Evolutionary conservation across 2,329 filamentous ascomycete species (phyloP), one percentile per base, ranked within the genome.

Genomic region (Ophiostoma triangulosporum): DNA sequence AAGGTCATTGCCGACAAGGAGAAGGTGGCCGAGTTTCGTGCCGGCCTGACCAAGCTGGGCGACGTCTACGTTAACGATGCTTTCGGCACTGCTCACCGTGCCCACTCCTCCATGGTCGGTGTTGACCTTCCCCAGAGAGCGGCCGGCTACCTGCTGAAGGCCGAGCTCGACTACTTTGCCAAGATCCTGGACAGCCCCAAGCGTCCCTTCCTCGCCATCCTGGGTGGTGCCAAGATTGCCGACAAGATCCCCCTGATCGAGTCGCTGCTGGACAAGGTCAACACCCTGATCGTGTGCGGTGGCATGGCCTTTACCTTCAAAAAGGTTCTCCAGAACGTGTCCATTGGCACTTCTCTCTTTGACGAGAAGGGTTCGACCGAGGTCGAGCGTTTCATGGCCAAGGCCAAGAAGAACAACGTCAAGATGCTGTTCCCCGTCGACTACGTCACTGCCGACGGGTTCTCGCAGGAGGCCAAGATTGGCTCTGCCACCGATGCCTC

Each of bases 201-300:
- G 75, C 84, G 91, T 54, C 93, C 93, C 57, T 98, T 98, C 86
- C 84, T 98, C 53, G 94, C 93, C 69, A 98, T 98, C 68, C 86
- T 98, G 52, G 93, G 93, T 64, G 93, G 93, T 62, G 89, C 93
- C 69, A 98, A 98, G 81, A 89, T 98, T 62, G 94, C 88, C 45
- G 93, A 98, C 80, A 98, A 98, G 84, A 98, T 98, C 70, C 88
- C 96, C 77, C 80, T 98, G 64, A 97, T 98, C 68, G 90, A 98
- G 75, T 98, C 98, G 79, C 78, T 98, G 61, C 84, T 98, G 62
- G 87, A 89, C 72, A 97, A 98, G 81, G 90, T 98, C 70, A 81
- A 98, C 80, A 93, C 84, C 69, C 80, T 98, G 61, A 86, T 98
- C 72, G 85, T 98, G 73, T 95, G 91, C 69, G 93, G 93, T 67